Evolutionary conservation across 768 basidiomycete genomes (phyloP).

Genomic region (Mycena vulgaris): DNA sequence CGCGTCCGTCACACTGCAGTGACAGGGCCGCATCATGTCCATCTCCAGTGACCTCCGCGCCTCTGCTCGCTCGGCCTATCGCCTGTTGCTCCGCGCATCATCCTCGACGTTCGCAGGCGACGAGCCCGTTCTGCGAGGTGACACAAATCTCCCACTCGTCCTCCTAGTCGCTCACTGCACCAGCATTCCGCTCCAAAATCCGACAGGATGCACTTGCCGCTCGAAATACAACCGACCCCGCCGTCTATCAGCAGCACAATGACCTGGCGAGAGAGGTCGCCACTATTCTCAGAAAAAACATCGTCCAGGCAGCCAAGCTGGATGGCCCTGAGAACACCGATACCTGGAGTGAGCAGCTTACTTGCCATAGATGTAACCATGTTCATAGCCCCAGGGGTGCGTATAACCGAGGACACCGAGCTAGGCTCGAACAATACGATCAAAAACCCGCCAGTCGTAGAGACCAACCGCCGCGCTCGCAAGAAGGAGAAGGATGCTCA

Average conservation of each 20-base stretch:
- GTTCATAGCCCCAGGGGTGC: slow-evolving; percentile 65
- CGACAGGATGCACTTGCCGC: slow-evolving; percentile 68
- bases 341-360: slow-evolving; percentile 68
- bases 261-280: slow-evolving; percentile 81
- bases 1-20: neutral
- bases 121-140: slow-evolving; percentile 68
- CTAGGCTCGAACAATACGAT: slow-evolving; percentile 88
- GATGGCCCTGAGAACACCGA: slow-evolving; percentile 51
- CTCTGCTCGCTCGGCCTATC: slow-evolving; percentile 82
- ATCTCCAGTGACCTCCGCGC: slow-evolving; percentile 71
- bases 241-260: slow-evolving; percentile 67
- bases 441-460: slow-evolving; percentile 68
- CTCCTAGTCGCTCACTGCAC: neutral
- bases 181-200: slow-evolving; percentile 84
- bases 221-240: slow-evolving; percentile 59
- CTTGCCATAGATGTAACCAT: neutral
- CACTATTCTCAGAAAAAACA: slow-evolving; percentile 79
- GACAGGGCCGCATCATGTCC: no score
- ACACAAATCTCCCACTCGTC: slow-evolving; percentile 4
- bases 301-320: slow-evolving; percentile 84
- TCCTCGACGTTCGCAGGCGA: slow-evolving; percentile 79
- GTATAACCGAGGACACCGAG: slow-evolving; percentile 86
- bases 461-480: slow-evolving; percentile 65
- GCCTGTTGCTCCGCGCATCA: slow-evolving; percentile 78
- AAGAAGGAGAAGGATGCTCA: slow-evolving; percentile 57